Evolutionary conservation across 1,284 basidiomycete genomes (phyloP), one percentile per base, ranked within the genome.

Genomic region (Mycosarcoma mackinlayi): DNA sequence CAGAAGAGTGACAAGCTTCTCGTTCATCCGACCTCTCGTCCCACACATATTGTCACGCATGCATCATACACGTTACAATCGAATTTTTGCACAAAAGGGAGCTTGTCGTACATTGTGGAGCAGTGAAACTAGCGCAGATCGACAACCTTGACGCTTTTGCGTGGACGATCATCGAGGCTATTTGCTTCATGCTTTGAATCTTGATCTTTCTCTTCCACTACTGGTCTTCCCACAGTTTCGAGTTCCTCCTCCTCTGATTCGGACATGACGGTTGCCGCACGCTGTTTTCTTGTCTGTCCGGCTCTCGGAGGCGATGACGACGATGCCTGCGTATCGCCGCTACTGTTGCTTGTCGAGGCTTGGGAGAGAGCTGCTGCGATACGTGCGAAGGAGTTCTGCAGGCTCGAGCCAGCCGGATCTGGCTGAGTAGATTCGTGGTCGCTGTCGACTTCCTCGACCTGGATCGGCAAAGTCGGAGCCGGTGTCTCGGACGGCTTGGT

Each of bases 191-290:
- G 34, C 27, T 34, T 30, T 4, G 18, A 19, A 13, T 44, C 16
- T n/a, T 40, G 21, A 13, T 45, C 24, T 7, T 33, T 33, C 19
- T 45, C 27, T 7, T 44, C 46, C 19, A 42, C 46, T 1, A 61
- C 59, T 5, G 46, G 55, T 6, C 24, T 35, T 23, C 66, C 66
- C 7, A 63, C 61, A 2, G 67, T 70, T 30, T 70, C 67, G 28
- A 70, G 57, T 42, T 60, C 48, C 25, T 64, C 57, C 40, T 64
- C 67, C 19, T 70, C 67, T 18, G 61, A 59, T 28, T 70, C 61
- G n/a, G 61, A 65, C 61, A 64, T 70, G 42, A 65, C 61, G 8
- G 67, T 70, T 3, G 61, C 67, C 13, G 57, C 49, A 21, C 60
- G 40, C 31, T 49, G 55, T 28, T 47, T 48, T 11, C 55, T 65